Conservation (phyloP, 768 basidiomycete genomes). For the Agaricus sinodeliciosus region DNA sequence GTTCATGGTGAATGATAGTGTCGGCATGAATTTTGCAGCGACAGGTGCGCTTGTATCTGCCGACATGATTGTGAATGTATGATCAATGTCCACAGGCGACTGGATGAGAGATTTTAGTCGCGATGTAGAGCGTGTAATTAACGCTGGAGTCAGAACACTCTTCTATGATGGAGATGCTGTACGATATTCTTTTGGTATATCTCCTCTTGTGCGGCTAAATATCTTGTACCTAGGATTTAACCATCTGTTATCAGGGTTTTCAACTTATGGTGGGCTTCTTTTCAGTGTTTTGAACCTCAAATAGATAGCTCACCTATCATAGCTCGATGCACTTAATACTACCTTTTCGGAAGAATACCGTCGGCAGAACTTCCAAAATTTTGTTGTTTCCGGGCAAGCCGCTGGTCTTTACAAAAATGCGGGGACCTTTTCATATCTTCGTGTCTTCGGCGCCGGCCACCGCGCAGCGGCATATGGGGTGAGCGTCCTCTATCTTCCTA, state of each 20-base stretch:
- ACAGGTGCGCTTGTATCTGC: neutral
- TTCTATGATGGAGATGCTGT: conserved; percentile 54
- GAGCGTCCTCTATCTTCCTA: neutral
- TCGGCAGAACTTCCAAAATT: conserved; percentile 37
- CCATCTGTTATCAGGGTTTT: conserved; percentile 47
- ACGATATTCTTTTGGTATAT: conserved; percentile 11
- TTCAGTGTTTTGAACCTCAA: neutral
- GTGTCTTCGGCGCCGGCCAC: conserved; percentile 42
- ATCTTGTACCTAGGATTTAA: conserved; percentile 32
- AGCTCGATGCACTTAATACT: conserved; percentile 34
- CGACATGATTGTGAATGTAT: neutral
- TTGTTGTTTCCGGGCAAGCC: conserved; percentile 40
- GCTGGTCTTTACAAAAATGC: conserved; percentile 55
- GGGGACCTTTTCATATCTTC: conserved; percentile 49
- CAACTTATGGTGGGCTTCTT: conserved; percentile 42
- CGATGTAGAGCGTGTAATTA: conserved; percentile 48
- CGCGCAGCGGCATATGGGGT: conserved; percentile 43
- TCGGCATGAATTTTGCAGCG: conserved; percentile 39
- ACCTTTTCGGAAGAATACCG: conserved; percentile 35
- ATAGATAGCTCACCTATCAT: neutral
- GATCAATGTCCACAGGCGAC: conserved; percentile 31
- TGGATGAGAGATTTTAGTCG: conserved; percentile 51
- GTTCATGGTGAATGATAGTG: conserved; percentile 30
- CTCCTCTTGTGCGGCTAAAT: neutral
- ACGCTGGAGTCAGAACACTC: conserved; percentile 47